phyloP scores from a whole-genome alignment of 768 basidiomycete species.

The Lentinula sp. region DNA sequence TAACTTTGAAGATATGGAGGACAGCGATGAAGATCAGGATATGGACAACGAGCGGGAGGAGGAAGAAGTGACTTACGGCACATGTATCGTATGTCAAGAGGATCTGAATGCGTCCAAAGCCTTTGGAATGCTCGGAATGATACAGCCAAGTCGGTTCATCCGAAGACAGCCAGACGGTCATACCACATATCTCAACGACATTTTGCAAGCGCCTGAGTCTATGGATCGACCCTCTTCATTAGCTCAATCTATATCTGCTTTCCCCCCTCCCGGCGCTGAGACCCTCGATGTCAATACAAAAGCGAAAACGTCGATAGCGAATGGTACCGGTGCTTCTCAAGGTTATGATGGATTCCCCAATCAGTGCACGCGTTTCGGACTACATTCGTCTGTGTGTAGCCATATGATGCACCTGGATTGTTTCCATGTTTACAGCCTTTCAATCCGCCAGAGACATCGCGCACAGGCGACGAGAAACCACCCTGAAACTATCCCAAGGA shows the following conservation, averaged over 20 bases:
- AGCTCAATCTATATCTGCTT: slow-evolving; percentile 20
- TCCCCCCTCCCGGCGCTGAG: slow-evolving; percentile 49
- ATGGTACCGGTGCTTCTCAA: slow-evolving; percentile 19
- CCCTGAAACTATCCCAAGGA: slow-evolving; percentile 88
- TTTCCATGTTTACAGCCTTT: slow-evolving; percentile 84
- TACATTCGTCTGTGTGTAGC: slow-evolving; percentile 84
- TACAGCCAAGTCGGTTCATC: slow-evolving; percentile 85
- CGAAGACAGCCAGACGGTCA: slow-evolving; percentile 71
- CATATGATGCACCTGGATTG: slow-evolving; percentile 98
- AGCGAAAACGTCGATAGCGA: slow-evolving; percentile 19
- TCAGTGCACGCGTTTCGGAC: slow-evolving; percentile 73
- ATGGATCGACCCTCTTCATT: slow-evolving; percentile 47
- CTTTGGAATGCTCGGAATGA: slow-evolving; percentile 81
- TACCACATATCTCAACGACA: slow-evolving; percentile 63
- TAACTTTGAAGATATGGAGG: slow-evolving; percentile 66
- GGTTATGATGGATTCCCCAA: slow-evolving; percentile 73
- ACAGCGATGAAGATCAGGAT: slow-evolving; percentile 58
- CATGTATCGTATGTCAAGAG: slow-evolving; percentile 99
- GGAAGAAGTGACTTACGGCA: slow-evolving; percentile 61
- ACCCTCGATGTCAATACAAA: slow-evolving; percentile 29
- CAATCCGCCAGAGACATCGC: slow-evolving; percentile 82
- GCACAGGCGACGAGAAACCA: slow-evolving; percentile 89
- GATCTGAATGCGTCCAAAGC: slow-evolving; percentile 66
- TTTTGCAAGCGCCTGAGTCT: slow-evolving; percentile 53
- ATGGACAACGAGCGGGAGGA: slow-evolving; percentile 40